phyloP scores from a whole-genome alignment of 352 stramenopile genomes.

The Globisporangium spiculum region DNA sequence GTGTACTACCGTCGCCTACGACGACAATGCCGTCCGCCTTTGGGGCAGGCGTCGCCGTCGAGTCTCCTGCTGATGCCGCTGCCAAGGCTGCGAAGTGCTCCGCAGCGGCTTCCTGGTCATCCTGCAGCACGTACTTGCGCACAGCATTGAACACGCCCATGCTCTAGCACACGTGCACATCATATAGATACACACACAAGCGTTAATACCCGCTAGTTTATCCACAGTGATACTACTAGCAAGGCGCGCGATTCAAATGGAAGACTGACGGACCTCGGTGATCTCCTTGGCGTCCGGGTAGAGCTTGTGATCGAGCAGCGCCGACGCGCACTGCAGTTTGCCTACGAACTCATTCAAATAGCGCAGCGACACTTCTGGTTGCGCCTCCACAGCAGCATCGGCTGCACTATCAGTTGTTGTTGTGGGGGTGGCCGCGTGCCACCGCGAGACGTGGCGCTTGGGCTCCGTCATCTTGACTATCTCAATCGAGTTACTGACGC shows the following conservation, averaged over 20 bases:
- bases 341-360: constrained; percentile 87
- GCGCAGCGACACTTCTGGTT: constrained; percentile 51
- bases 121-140: constrained; percentile 52
- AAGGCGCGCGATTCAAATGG: background rate
- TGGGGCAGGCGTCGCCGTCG: background rate
- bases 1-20: constrained; percentile 77
- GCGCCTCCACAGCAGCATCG: background rate
- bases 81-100: background rate
- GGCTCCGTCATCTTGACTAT: constrained; percentile 15
- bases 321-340: constrained; percentile 68
- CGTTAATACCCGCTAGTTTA: background rate
- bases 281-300: constrained; percentile 85
- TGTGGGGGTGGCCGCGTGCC: constrained; percentile 10
- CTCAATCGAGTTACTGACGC: background rate
- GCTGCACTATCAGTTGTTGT: background rate
- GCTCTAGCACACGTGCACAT: constrained; percentile 32
- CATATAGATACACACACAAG: background rate
- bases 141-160: constrained; percentile 86
- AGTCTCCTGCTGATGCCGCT: background rate
- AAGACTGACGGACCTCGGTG: constrained; percentile 47
- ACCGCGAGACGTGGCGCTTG: constrained; percentile 35
- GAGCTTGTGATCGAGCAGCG: constrained; percentile 64
- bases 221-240: background rate
- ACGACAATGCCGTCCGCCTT: constrained; percentile 73
- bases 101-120: constrained; percentile 13